These are phyloP conservation scores for Pseudozyma thailandica DNA, from an alignment of 1,284 basidiomycete genomes.

Conservation along the genomic window DNA sequence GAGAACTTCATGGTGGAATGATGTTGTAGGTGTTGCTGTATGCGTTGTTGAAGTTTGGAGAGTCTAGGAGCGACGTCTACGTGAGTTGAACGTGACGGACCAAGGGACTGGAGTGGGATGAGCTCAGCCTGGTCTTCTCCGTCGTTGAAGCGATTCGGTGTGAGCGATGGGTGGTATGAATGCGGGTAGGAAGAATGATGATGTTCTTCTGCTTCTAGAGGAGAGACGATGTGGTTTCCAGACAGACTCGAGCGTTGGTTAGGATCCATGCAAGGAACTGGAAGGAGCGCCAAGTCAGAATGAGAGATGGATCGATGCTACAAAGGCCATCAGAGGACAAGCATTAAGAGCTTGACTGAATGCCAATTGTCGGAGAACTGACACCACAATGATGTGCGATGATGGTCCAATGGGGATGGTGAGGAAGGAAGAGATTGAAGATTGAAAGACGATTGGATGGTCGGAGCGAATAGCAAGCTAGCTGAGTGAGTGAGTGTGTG, in stretches of 20 bases:
- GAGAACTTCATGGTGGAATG: conserved; percentile 67
- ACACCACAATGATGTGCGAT: too few species aligned
- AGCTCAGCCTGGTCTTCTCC: conserved; percentile 27
- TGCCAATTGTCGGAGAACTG: background rate
- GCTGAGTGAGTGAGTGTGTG: too few species aligned
- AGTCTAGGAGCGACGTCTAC: conserved; percentile 11
- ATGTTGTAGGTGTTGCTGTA: conserved; percentile 18
- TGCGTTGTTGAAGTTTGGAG: conserved; percentile 8
- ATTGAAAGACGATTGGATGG: background rate
- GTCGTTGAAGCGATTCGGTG: background rate
- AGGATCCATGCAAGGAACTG: conserved; percentile 24
- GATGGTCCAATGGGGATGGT: background rate
- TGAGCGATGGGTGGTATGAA: background rate
- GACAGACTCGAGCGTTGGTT: background rate
- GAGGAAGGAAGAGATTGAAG: background rate
- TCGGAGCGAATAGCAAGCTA: too few species aligned
- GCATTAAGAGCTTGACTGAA: conserved; percentile 8
- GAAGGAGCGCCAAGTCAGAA: background rate
- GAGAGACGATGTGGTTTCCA: conserved; percentile 11
- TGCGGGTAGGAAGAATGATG: background rate
- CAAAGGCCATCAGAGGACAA: background rate
- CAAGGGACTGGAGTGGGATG: conserved; percentile 38
- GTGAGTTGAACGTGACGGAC: conserved; percentile 11
- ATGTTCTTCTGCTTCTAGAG: background rate
- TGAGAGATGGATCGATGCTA: conserved; percentile 1